Conservation (phyloP, 805 yeast species). For the Lachancea sp. region DNA sequence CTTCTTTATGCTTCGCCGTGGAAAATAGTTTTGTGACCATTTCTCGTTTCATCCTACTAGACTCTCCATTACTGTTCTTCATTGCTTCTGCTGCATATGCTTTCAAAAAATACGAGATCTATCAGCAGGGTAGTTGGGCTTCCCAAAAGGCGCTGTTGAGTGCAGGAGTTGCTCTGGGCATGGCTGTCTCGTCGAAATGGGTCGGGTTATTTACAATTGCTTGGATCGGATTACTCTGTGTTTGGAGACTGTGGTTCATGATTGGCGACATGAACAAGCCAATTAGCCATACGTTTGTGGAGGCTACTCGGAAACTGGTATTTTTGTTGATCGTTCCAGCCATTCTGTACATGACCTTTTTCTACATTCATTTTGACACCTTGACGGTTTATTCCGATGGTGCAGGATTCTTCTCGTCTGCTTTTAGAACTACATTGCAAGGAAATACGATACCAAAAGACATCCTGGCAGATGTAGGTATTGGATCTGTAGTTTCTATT, state of each 20-base stretch:
- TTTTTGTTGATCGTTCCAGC: slow-evolving; percentile 55
- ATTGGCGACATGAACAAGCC: slow-evolving; percentile 62
- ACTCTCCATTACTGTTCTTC: slow-evolving; percentile 70
- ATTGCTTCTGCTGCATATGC: slow-evolving; percentile 65
- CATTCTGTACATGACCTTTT: slow-evolving; percentile 49
- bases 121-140: slow-evolving; percentile 48
- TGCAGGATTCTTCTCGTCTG: slow-evolving; percentile 62
- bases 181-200: slow-evolving; percentile 74
- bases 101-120: slow-evolving; percentile 59
- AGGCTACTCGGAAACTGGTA: slow-evolving; percentile 45
- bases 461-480: slow-evolving; percentile 63
- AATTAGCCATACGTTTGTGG: slow-evolving; percentile 38
- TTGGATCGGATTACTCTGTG: slow-evolving; percentile 63
- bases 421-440: slow-evolving; percentile 57
- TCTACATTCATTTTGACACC: slow-evolving; percentile 55
- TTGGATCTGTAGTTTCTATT: slow-evolving; percentile 58
- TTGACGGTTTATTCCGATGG: slow-evolving; percentile 64
- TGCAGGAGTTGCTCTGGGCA: slow-evolving; percentile 66
- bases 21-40: slow-evolving; percentile 68
- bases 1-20: slow-evolving; percentile 48
- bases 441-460: slow-evolving; percentile 56
- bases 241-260: slow-evolving; percentile 60
- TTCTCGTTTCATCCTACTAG: slow-evolving; percentile 67
- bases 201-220: slow-evolving; percentile 76
- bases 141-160: slow-evolving; percentile 58